Conservation (phyloP, 2,329 filamentous ascomycete genomes). For the Nakataea oryzae region DNA sequence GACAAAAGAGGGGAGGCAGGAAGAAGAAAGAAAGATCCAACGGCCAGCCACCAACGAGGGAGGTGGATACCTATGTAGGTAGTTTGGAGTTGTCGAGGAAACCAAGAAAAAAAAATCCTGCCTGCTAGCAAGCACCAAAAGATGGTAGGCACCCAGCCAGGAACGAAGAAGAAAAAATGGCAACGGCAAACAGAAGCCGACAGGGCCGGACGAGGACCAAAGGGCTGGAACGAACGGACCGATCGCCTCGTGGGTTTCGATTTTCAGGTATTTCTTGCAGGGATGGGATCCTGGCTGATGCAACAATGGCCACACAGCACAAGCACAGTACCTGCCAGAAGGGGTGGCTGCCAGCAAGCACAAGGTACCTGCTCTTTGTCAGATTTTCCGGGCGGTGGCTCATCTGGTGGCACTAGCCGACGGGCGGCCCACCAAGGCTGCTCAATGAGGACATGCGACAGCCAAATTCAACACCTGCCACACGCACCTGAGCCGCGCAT, state of each 20-base stretch:
- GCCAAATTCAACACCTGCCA: not conserved
- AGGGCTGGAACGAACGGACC: not conserved
- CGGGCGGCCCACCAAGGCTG: not conserved
- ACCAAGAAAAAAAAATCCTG: not conserved
- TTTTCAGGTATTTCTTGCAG: not conserved
- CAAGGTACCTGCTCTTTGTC: not conserved
- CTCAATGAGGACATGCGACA: not conserved
- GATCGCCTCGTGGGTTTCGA: not conserved
- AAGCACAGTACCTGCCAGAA: not conserved
- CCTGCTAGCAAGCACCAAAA: not conserved
- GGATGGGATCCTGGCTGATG: not conserved
- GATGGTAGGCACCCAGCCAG: not conserved
- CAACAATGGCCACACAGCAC: not conserved
- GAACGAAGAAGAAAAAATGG: not conserved
- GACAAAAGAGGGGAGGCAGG: not conserved
- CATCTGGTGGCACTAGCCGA: not conserved
- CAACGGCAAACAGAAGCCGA: not conserved
- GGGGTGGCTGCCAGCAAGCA: too few species aligned
- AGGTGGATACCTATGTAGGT: too few species aligned
- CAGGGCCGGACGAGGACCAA: not conserved
- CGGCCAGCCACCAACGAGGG: not conserved
- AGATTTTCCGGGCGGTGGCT: not conserved
- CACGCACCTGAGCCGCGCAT: not conserved
- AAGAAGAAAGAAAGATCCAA: not conserved
- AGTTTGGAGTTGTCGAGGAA: not conserved